phyloP scores from a whole-genome alignment of 805 yeast species.

The Candida germanica region DNA sequence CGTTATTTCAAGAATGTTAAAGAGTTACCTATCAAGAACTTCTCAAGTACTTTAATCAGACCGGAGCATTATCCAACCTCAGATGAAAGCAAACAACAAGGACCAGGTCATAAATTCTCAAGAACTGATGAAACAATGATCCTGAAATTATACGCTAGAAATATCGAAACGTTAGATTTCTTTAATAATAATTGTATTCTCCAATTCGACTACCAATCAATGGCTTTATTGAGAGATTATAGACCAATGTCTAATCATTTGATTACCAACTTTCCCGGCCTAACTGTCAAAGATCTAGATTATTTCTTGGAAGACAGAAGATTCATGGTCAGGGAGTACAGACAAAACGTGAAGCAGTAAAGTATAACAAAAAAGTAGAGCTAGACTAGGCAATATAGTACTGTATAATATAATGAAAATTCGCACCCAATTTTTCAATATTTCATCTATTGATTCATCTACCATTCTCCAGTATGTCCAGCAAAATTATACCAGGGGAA shows the following conservation, averaged over 20 bases:
- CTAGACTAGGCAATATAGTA: too few relatives aligned
- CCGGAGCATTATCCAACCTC: constrained; percentile 24
- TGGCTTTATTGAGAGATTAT: constrained; percentile 24
- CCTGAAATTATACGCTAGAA: constrained; percentile 21
- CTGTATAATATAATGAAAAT: too few relatives aligned
- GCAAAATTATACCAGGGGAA: constrained; percentile 33
- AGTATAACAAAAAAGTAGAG: too few relatives aligned
- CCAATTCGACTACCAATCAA: constrained; percentile 23
- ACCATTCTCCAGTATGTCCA: too few relatives aligned
- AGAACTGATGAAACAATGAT: constrained; percentile 21
- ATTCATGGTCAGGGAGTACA: constrained; percentile 6
- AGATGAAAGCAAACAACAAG: constrained; percentile 3
- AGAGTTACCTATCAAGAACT: constrained; percentile 24
- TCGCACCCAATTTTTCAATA: too few relatives aligned
- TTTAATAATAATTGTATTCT: constrained; percentile 17
- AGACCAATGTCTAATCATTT: constrained; percentile 16
- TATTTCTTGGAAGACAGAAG: constrained; percentile 17
- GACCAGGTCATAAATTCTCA: constrained; percentile 14
- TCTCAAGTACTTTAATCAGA: constrained; percentile 20
- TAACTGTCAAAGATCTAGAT: constrained; percentile 15
- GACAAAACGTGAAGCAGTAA: background rate
- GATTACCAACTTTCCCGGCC: constrained; percentile 4
- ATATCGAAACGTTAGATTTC: constrained; percentile 24
- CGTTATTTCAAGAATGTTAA: constrained; percentile 14
- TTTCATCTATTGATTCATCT: too few relatives aligned